Evolutionary conservation across 139 green algal species (phyloP).

Genomic region (Micractinium conductrix): DNA sequence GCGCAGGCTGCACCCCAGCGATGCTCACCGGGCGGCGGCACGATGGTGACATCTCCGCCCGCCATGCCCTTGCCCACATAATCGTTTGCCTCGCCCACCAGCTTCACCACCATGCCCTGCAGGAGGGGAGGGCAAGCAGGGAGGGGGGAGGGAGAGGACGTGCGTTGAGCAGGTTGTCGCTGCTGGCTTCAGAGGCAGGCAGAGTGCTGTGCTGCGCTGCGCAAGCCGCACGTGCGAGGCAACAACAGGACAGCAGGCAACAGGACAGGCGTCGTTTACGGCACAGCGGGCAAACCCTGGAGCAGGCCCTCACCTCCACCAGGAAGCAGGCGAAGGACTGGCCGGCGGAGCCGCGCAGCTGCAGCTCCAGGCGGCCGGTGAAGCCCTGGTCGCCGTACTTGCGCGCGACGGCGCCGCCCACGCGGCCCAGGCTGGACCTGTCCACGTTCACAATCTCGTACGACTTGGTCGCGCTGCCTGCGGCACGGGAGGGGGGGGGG

Average conservation of each 20-base stretch:
- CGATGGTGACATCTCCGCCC: conserved; percentile 92
- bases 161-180: too few relatives aligned
- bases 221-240: too few relatives aligned
- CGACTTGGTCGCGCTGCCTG: conserved; percentile 52
- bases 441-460: conserved; percentile 91
- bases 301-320: too few relatives aligned
- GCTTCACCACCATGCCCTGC: conserved; percentile 81
- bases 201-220: too few relatives aligned
- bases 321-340: conserved; percentile 94
- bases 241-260: too few relatives aligned
- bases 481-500: too few relatives aligned
- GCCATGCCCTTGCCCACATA: conserved; percentile 99
- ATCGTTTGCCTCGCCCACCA: conserved; percentile 98
- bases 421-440: conserved; percentile 76
- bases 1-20: not conserved
- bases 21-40: conserved; percentile 69
- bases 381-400: conserved; percentile 40
- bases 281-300: too few relatives aligned
- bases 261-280: too few relatives aligned
- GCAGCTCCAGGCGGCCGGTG: conserved; percentile 69
- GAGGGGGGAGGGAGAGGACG: too few relatives aligned
- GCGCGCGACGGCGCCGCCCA: conserved; percentile 84
- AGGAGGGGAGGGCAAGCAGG: too few relatives aligned
- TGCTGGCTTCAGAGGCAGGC: too few relatives aligned
- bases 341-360: conserved; percentile 80